Base-by-base conservation (phyloP, 1,284 basidiomycete genomes). In the Apiotrichum domesticum region DNA sequence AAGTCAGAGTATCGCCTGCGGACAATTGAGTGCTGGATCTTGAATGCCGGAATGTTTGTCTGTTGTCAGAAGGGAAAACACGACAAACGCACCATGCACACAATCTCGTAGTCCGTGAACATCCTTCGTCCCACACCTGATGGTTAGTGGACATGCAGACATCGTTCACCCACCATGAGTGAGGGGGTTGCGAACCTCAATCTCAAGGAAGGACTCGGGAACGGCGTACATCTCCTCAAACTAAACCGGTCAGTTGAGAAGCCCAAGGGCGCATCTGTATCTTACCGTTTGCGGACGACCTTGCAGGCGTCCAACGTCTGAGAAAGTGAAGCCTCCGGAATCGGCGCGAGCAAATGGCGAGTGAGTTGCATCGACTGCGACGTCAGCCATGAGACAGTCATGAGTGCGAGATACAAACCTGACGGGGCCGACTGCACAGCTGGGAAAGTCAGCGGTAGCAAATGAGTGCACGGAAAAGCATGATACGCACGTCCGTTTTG, bases 21-120 rank as follows among this genome's bases (percentile, higher is more conserved):
- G 34, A 98, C 96, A 47, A 90, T 81, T 2, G 93, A 97, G 78
- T 96, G 93, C 45, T 90, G 87, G 54, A 98, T 82, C 74, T 97
- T 96, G 83, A 98, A 98, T 1, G 95, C 96, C 35, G 95, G 96
- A 67, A 98, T 98, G 78, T 98, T 98, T 64, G 95, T 98, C 88
- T 97, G 65, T 11, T n/a, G 41, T 59, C 39, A 59, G 60, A 32
- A 11, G 13, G 4, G 5, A 46, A 39, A 32, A n/a, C 9, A 39
- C 2, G 9, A 39, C 37, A 9, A 39, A 74, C 82, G 58, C 62
- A 90, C 93, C 84, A 93, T 91, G 82, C 93, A 97, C 52, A 97
- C 87, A 63, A 99, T 88, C 79, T 99, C 95, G 72, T 98, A 98
- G 81, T 98, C 94, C 48, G 95, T 99, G 77, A 90, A 98, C 92